phyloP scores from a whole-genome alignment of 1,284 basidiomycete species.

The Taiwanofungus camphoratus region DNA sequence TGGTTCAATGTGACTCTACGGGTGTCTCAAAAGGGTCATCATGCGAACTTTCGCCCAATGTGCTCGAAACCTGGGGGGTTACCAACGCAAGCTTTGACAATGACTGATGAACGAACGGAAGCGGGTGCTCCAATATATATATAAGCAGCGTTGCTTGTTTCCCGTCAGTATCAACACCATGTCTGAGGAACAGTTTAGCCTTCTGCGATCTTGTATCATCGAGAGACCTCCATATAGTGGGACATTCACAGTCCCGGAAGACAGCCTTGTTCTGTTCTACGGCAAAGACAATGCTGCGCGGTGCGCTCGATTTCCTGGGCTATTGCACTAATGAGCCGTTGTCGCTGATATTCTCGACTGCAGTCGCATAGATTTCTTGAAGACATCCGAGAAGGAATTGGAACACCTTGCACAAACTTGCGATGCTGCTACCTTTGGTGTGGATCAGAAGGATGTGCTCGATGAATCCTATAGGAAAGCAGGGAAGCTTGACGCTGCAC shows the following conservation, averaged over 20 bases:
- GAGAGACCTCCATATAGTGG: conserved; percentile 13
- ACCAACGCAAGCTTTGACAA: too few species aligned
- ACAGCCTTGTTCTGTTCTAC: conserved; percentile 14
- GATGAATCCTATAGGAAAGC: conserved; percentile 24
- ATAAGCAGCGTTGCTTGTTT: too few species aligned
- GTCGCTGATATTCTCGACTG: too few species aligned
- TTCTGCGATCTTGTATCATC: conserved; percentile 2
- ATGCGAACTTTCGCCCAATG: too few species aligned
- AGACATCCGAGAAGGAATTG: background rate
- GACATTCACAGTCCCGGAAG: conserved; percentile 2
- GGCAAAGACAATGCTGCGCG: conserved; percentile 7
- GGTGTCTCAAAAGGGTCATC: too few species aligned
- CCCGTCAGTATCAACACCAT: background rate
- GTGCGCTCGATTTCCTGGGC: too few species aligned
- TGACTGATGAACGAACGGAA: too few species aligned
- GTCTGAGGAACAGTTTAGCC: conserved; percentile 2
- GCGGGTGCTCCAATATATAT: too few species aligned
- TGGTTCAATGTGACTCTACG: too few species aligned
- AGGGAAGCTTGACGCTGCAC: conserved; percentile 20
- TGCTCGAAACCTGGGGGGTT: too few species aligned
- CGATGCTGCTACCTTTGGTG: conserved; percentile 21
- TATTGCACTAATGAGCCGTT: too few species aligned
- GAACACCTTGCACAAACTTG: conserved; percentile 14
- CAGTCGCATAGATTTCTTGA: conserved; percentile 2
- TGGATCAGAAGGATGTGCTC: conserved; percentile 14